A percentile compares a stretch with the other conserved stretches of the same genome.
Evolutionary conservation across 192 early-diverging fungal species (phyloP).

Genomic region (Powellomyces hirtus): DNA sequence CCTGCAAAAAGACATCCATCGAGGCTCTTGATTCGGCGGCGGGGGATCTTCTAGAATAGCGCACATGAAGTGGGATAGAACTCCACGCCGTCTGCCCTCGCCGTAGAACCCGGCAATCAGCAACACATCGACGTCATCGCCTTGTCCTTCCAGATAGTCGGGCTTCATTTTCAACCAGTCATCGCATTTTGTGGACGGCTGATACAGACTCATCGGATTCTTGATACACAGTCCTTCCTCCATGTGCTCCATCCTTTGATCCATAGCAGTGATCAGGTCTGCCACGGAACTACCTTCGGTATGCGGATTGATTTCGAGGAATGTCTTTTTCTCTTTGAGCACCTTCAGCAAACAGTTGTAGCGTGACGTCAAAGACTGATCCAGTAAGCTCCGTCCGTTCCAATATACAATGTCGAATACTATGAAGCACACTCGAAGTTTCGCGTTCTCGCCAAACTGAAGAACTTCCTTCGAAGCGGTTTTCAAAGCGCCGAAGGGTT

Average conservation of each 20-base stretch:
- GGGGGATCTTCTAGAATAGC: constrained; percentile 47
- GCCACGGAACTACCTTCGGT: constrained; percentile 47
- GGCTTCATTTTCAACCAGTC: constrained; percentile 80
- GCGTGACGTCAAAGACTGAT: constrained; percentile 57
- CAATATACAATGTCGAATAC: constrained; percentile 74
- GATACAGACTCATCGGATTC: constrained; percentile 59
- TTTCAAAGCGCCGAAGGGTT: constrained; percentile 74
- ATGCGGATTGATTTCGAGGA: constrained; percentile 57
- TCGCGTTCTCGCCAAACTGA: not conserved
- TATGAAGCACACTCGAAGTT: constrained; percentile 49
- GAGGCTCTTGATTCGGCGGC: not conserved
- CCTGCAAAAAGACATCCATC: constrained; percentile 60
- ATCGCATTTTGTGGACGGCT: constrained; percentile 15
- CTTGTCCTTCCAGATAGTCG: constrained; percentile 69
- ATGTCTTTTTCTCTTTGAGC: constrained; percentile 50
- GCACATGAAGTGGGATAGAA: constrained; percentile 59
- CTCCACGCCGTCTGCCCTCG: constrained; percentile 56
- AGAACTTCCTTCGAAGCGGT: constrained; percentile 50
- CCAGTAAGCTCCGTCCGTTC: constrained; percentile 62
- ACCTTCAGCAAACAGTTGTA: constrained; percentile 47
- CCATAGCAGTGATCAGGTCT: constrained; percentile 61
- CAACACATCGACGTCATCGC: constrained; percentile 72
- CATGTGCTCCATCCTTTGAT: constrained; percentile 47
- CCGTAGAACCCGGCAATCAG: constrained; percentile 67
- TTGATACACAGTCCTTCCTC: constrained; percentile 73